Percentiles rank a stretch among this genome's conserved stretches.
phyloP scores from a whole-genome alignment of 805 yeast species.

The Tetrapisispora iriomotensis region DNA sequence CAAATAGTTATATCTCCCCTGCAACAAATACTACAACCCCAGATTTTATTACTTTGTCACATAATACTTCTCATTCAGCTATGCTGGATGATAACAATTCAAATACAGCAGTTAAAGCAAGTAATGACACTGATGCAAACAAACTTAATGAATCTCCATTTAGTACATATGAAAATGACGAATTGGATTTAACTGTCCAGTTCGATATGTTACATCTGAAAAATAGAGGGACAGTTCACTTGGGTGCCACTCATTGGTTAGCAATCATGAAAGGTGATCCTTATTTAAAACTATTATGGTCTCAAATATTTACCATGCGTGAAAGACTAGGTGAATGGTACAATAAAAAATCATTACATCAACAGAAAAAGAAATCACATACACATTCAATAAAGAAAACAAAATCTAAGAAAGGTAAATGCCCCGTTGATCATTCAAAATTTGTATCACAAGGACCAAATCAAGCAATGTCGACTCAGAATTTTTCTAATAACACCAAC shows the following conservation, averaged over 20 bases:
- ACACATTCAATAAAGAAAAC: not conserved
- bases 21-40: slow-evolving; percentile 2
- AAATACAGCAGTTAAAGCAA: not conserved
- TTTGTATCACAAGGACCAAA: not conserved
- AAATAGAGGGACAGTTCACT: slow-evolving; percentile 34
- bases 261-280: slow-evolving; percentile 52
- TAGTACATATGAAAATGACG: slow-evolving; percentile 25
- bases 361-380: slow-evolving; percentile 1
- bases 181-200: slow-evolving; percentile 33
- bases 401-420: slow-evolving; percentile 5
- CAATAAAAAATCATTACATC: slow-evolving; percentile 12
- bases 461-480: slow-evolving; percentile 10
- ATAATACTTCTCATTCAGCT: slow-evolving; percentile 1
- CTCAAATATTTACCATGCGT: slow-evolving; percentile 36
- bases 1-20: slow-evolving; percentile 1
- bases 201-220: slow-evolving; percentile 38
- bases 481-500: not conserved
- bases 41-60: slow-evolving; percentile 2
- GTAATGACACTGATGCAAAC: not conserved
- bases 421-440: slow-evolving; percentile 13
- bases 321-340: slow-evolving; percentile 30
- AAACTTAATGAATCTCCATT: not conserved
- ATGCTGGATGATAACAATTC: not conserved
- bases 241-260: slow-evolving; percentile 50
- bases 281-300: slow-evolving; percentile 45